These are phyloP conservation scores for Periconia sp. DNA, from an alignment of 2,329 filamentous ascomycete species.

Conservation along the genomic window DNA sequence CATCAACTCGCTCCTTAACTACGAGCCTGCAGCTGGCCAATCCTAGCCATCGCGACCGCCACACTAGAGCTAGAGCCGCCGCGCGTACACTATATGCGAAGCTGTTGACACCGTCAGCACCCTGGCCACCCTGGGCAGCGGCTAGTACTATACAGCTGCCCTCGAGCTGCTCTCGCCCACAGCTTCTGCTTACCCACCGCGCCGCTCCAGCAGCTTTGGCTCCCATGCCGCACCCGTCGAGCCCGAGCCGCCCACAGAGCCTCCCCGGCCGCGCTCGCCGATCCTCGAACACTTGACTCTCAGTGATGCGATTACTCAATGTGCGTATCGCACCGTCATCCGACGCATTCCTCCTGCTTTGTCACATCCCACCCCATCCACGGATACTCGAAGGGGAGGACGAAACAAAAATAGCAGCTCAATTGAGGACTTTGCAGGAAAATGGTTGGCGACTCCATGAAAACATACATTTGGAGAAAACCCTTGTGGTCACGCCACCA, in stretches of 20 bases:
- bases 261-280: conserved; percentile 47
- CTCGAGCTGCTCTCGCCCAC: conserved; percentile 41
- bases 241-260: conserved; percentile 45
- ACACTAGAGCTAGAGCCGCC: conserved; percentile 7
- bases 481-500: too few species aligned
- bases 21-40: conserved; percentile 25
- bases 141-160: conserved; percentile 35
- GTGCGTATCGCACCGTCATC: too few species aligned
- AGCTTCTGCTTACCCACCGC: conserved; percentile 35
- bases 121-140: conserved; percentile 40
- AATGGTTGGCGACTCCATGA: too few species aligned
- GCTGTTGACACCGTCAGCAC: conserved; percentile 49
- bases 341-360: too few species aligned
- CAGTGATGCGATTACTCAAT: too few species aligned
- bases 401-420: too few species aligned
- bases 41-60: conserved; percentile 21
- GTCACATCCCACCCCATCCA: too few species aligned
- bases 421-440: too few species aligned
- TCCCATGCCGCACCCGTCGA: conserved; percentile 45
- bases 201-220: conserved; percentile 42
- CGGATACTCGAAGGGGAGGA: too few species aligned
- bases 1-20: conserved; percentile 45
- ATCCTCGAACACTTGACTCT: conserved; percentile 56
- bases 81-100: conserved; percentile 39
- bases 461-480: too few species aligned